Base-by-base conservation (phyloP, 2,329 filamentous ascomycete species). In the Aspergillus pseudoglaucus region DNA sequence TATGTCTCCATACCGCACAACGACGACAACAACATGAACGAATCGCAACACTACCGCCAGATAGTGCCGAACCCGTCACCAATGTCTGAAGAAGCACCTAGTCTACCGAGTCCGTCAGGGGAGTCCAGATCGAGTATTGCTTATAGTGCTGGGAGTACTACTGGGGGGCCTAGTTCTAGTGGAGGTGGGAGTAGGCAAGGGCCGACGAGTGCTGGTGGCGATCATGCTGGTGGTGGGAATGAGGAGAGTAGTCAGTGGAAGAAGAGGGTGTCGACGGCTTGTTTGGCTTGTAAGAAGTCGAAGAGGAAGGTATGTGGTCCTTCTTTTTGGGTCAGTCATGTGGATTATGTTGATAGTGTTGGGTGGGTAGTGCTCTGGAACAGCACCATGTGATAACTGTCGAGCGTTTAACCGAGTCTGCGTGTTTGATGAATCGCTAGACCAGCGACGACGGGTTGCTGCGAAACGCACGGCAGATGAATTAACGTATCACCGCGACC, bases 341-440 rank as follows among this genome's bases (percentile, higher is more conserved):
- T 2, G 12, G 37, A 12, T 20, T 8, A 6, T 30, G 25, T 12
- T 9, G 15, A 18, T 8, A 35, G 14, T 35, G 17, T 23, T 39
- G 25, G 25, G 6, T 14, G 37, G 43, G 43, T 44, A 69, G 65
- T 71, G 68, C 51, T 68, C 68, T 14, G 67, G 68, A 10, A 54
- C 55, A 6, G 50, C 62, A 7, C 68, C 69, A 1, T 72, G 69
- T 45, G 58, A 67, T 20, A 69, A 69, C 43, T 72, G 69, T 52
- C 57, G 61, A 30, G 50, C 63, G 25, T 67, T 65, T 44, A 59
- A 62, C 18, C 54, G 63, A 25, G 57, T 60, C 32, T 72, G 69
- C 3, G 73, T 84, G 23, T 77, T 83, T 59, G 82, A 85, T 59
- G 77, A 81, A 60, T 79, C 78, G 1, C 74, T 78, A 30, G 77